Conservation (phyloP, 805 yeast genomes). For the Metschnikowia koreensis region DNA sequence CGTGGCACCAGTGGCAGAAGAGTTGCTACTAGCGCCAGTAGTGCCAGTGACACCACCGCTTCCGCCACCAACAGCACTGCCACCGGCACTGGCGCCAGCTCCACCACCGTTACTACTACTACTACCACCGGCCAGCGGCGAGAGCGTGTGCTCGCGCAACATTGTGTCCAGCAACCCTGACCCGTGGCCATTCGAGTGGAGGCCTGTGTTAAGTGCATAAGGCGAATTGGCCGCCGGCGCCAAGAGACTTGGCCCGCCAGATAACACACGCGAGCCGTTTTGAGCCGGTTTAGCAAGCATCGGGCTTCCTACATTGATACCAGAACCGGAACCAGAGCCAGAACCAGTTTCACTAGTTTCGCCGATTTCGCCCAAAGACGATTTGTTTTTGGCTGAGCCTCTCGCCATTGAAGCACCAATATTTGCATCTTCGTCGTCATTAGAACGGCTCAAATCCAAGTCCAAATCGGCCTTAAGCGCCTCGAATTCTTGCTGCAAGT, state of each 20-base stretch:
- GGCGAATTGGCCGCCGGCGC: slow-evolving; percentile 19
- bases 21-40: background rate
- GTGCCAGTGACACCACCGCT: background rate
- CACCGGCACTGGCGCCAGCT: background rate
- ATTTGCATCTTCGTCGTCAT: slow-evolving; percentile 1
- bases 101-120: no score
- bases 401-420: background rate
- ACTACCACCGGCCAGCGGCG: slow-evolving; percentile 15
- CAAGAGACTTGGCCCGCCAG: slow-evolving; percentile 17
- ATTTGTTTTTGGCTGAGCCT: background rate
- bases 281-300: background rate
- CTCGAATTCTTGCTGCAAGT: slow-evolving; percentile 47
- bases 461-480: slow-evolving; percentile 47
- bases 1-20: background rate
- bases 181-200: background rate
- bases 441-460: slow-evolving; percentile 35
- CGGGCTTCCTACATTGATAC: no score
- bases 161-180: slow-evolving; percentile 10
- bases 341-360: background rate
- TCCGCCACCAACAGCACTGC: slow-evolving; percentile 1
- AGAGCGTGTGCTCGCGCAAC: slow-evolving; percentile 22
- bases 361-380: no score
- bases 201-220: slow-evolving; percentile 2
- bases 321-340: background rate
- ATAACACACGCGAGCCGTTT: slow-evolving; percentile 4